Base-by-base conservation (phyloP, 805 yeast species). In the Lipomyces yamadae region DNA sequence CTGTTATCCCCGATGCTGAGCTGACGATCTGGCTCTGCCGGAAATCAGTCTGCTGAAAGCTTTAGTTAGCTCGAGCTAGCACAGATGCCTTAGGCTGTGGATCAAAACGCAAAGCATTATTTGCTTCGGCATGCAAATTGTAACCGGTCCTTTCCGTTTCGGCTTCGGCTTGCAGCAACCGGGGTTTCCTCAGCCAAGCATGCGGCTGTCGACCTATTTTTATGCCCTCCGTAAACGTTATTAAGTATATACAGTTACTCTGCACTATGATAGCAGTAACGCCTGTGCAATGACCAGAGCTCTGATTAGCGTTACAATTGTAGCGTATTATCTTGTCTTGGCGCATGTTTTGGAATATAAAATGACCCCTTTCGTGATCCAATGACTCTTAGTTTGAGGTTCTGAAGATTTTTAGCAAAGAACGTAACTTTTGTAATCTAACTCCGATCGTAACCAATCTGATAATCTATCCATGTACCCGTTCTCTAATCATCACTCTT, bases 401-500 rank as follows among this genome's bases (percentile, higher is more conserved):
- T 3, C 15, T 1, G 24, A 42, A 15, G 24, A 15, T 15, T 42
- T 15, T 15, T 42, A n/a, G 24, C n/a, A 15, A 42, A 42, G 2
- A 8, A 42, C 48, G 18, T 24, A 13, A 42, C 24, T 42, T 42
- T 42, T 42, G 48, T 42, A 42, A 42, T 42, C 18, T 42, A 15
- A 42, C 13, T 5, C 48, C 48, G 15, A 13, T 42, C 48, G 48
- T n/a, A n/a, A 42, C 48, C 48, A 42, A 42, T 13, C 24, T 42
- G 24, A 42, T 3, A 11, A 15, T 42, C 48, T 42, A n/a, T 15
- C 48, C 24, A 3, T 4, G 18, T 42, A 10, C 13, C 42, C 8
- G 8, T 37, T 37, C 42, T 37, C 42, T 42, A 67, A n/a, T 67
- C 66, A 6, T 65, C 64, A n/a, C 69, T 54, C 45, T 64, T 24